Base-by-base conservation (phyloP, 2,329 filamentous ascomycete species). In the Didymosphaeria variabile region DNA sequence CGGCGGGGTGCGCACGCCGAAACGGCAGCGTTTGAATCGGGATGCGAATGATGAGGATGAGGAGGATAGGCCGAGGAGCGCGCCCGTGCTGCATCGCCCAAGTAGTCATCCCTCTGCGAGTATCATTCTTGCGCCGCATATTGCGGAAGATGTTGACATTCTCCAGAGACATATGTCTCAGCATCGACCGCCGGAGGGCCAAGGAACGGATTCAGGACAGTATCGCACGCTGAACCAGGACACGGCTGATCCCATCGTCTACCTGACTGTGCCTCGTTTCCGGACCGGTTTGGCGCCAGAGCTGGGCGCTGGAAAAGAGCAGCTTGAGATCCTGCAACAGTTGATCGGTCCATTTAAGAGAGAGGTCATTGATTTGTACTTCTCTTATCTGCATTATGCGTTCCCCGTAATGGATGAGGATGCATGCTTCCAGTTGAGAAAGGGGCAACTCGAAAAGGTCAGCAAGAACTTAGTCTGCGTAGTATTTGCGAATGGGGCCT, bases 151-250 rank as follows among this genome's bases (percentile, higher is more conserved):
- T 54, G 69, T 81, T 8, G 73, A 80, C 21, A 74, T 80, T 5
- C 68, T 81, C 17, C 76, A 80, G 44, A 72, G 76, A 34, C 78
- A 80, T 42, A 74, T 81, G 21, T 73, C 71, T 2, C 69, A 78
- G 50, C 71, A 76, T 31, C 66, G 68, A 26, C 36, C 57, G 6
- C 21, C 42, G 2, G 32, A 47, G 47, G 26, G 49, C 15, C 15
- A 72, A 67, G 42, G 46, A 66, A 70, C 75, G 19, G 58, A 62
- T 12, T 58, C 72, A 13, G 80, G 79, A 32, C 81, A 79, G 17
- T 86, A 86, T 61, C 83, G 83, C 50, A 82, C 84, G 8, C 80
- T 85, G 34, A 83, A 82, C 1, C 84, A 80, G 55, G 81, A 76
- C 55, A 64, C 70, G 6, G 76, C 80, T 21, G 72, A 79, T 51